Conservation (phyloP, 2,329 filamentous ascomycete species). For the Tolypocladium ovalisporum region DNA sequence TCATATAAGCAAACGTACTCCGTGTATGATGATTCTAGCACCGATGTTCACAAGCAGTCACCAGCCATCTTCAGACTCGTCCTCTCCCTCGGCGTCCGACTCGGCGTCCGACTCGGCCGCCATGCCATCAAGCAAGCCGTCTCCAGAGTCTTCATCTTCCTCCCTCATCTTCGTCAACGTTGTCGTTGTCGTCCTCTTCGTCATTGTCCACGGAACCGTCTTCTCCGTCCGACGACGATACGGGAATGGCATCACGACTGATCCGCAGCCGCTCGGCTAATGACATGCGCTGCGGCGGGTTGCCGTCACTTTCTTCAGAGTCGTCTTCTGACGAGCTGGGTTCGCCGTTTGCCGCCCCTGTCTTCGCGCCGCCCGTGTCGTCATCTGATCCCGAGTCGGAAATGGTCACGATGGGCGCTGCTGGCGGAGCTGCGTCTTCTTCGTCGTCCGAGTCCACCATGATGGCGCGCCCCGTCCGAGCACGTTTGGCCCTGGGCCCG, state of each 20-base stretch:
- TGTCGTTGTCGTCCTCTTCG: constrained; percentile 9
- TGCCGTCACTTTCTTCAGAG: constrained; percentile 5
- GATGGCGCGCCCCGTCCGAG: constrained; percentile 8
- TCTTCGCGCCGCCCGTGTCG: not conserved
- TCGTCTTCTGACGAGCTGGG: constrained; percentile 4
- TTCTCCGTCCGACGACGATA: constrained; percentile 8
- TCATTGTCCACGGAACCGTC: constrained; percentile 7
- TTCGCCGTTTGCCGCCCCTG: not conserved
- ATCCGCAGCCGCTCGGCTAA: constrained; percentile 12
- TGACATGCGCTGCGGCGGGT: constrained; percentile 6
- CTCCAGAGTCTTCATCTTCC: constrained; percentile 10
- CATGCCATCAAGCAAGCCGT: constrained; percentile 19
- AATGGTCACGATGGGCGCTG: not conserved
- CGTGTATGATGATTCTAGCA: too few relatives aligned
- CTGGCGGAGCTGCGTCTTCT: constrained; percentile 1
- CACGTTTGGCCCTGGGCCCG: constrained; percentile 12
- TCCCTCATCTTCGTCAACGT: constrained; percentile 6
- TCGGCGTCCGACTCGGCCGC: constrained; percentile 23
- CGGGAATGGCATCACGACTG: constrained; percentile 7
- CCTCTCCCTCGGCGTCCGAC: constrained; percentile 14
- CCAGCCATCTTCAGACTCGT: constrained; percentile 3
- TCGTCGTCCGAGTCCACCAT: constrained; percentile 10
- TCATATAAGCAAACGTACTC: too few relatives aligned
- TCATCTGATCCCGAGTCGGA: constrained; percentile 7
- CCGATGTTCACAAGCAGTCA: not conserved